A percentile compares a stretch with the other conserved stretches of the same genome.
Evolutionary conservation across 495 filamentous ascomycete genomes (phyloP).

Genomic region (Neurospora tetraspora): DNA sequence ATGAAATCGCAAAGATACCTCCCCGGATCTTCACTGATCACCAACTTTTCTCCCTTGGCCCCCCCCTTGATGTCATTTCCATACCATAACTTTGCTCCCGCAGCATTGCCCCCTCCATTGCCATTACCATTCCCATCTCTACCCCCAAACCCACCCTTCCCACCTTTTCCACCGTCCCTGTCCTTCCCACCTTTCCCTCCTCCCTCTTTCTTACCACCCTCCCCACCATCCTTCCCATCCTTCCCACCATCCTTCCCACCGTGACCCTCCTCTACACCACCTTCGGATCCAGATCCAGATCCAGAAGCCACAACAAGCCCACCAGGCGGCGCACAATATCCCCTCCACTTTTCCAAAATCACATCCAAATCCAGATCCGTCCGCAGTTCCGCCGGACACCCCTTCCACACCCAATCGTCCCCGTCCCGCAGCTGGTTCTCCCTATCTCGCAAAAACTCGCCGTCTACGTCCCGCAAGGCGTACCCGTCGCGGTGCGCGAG

Average conservation of each 20-base stretch:
- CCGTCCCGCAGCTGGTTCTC: constrained; percentile 23
- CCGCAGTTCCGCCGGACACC: constrained; percentile 33
- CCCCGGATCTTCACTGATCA: constrained; percentile 52
- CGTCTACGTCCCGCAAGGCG: constrained; percentile 55
- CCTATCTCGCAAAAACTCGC: constrained; percentile 43
- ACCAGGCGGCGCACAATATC: constrained; percentile 18
- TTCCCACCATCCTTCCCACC: not conserved
- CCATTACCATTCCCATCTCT: not conserved
- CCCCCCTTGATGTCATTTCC: not conserved
- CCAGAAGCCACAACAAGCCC: not conserved
- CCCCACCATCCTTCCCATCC: not conserved
- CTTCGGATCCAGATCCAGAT: not conserved
- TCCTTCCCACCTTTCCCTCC: not conserved
- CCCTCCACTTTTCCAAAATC: constrained; percentile 46
- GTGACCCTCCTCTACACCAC: too few relatives aligned
- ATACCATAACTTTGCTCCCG: not conserved
- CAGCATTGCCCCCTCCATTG: too few relatives aligned
- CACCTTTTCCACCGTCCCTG: constrained; percentile 7
- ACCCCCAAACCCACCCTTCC: not conserved
- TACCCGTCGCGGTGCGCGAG: constrained; percentile 71
- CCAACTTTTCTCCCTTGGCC: not conserved
- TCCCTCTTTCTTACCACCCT: not conserved
- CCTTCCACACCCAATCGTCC: constrained; percentile 36
- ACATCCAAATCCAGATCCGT: constrained; percentile 44
- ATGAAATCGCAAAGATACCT: constrained; percentile 82